phyloP scores from a whole-genome alignment of 352 stramenopile species.

The Pythium dissimile region DNA sequence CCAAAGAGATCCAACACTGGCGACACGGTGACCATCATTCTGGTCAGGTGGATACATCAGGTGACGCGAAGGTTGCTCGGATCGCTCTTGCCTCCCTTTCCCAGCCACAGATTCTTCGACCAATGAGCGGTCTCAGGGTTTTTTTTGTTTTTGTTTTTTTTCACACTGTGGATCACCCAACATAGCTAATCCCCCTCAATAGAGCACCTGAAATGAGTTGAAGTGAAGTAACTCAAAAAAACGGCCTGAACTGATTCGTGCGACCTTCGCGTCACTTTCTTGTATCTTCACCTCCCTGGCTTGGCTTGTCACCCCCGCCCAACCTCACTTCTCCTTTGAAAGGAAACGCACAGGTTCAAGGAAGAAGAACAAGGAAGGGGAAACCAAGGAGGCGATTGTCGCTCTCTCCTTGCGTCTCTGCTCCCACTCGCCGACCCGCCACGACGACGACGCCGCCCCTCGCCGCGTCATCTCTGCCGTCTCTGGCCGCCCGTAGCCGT shows the following conservation, averaged over 20 bases:
- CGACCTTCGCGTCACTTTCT: slow-evolving; percentile 18
- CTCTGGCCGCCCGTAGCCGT: slow-evolving; percentile 4
- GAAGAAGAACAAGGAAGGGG: background rate
- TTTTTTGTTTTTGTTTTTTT: too few relatives aligned
- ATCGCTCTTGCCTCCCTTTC: too few relatives aligned
- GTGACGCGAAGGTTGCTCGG: too few relatives aligned
- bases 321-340: slow-evolving; percentile 11
- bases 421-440: background rate
- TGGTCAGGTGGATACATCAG: too few relatives aligned
- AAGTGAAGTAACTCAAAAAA: too few relatives aligned
- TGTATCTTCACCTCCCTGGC: background rate
- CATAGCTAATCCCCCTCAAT: too few relatives aligned
- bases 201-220: background rate
- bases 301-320: background rate
- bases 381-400: background rate
- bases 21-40: too few relatives aligned
- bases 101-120: too few relatives aligned
- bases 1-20: too few relatives aligned
- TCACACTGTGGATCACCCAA: too few relatives aligned
- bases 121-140: too few relatives aligned
- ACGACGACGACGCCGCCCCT: background rate
- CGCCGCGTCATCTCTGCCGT: background rate
- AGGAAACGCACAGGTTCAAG: too few relatives aligned
- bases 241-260: slow-evolving; percentile 9
- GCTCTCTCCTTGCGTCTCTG: background rate